Conservation (phyloP, 352 stramenopile species). For the Pythium phragmiticola region DNA sequence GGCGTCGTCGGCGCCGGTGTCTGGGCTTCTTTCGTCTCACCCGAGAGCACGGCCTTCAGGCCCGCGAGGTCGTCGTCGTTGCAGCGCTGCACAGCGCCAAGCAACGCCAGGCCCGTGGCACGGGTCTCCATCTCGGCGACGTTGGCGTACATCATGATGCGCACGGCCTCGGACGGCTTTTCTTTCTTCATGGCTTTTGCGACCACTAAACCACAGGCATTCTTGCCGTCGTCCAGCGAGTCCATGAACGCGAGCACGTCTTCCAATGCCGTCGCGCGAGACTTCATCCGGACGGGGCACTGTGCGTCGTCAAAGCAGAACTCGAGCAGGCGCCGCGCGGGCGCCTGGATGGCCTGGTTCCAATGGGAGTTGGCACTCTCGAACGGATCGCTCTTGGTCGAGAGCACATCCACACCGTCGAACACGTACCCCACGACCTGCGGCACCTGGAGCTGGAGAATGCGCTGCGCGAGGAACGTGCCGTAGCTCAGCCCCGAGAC, state of each 20-base stretch:
- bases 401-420: constrained; percentile 26
- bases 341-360: constrained; percentile 18
- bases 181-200: neutral
- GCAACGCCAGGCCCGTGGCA: neutral
- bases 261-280: constrained; percentile 10
- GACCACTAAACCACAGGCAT: constrained; percentile 17
- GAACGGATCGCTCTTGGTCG: constrained; percentile 2
- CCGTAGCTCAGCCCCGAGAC: constrained; percentile 32
- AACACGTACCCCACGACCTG: constrained; percentile 34
- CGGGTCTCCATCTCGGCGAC: neutral
- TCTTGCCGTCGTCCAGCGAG: constrained; percentile 18
- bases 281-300: constrained; percentile 15
- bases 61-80: neutral
- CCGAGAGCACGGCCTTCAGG: neutral
- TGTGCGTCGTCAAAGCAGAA: constrained; percentile 14
- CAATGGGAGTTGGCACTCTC: constrained; percentile 20
- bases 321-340: constrained; percentile 16
- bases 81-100: constrained; percentile 5
- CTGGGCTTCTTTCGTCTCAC: neutral
- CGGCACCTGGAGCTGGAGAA: constrained; percentile 27
- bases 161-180: constrained; percentile 5
- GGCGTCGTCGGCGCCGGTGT: constrained; percentile 12
- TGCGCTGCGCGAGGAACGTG: constrained; percentile 29
- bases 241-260: constrained; percentile 12
- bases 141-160: neutral